These are phyloP conservation scores for Aspergillus baeticus DNA, from an alignment of 495 filamentous ascomycete genomes.

Conservation along the genomic window DNA sequence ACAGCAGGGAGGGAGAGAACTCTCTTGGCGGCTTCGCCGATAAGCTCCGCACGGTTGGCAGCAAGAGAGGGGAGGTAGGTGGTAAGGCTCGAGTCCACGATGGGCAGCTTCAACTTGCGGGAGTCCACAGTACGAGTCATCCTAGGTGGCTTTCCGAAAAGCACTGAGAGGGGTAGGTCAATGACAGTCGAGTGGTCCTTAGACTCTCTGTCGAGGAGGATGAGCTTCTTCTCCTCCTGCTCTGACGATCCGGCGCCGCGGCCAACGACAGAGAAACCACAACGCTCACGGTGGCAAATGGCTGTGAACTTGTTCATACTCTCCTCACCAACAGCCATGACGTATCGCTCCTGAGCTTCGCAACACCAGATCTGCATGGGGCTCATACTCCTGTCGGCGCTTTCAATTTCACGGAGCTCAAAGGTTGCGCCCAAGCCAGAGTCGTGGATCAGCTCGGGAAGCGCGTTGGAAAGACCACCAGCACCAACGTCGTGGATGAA, in stretches of 20 bases:
- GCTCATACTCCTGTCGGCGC: conserved; percentile 84
- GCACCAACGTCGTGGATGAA: conserved; percentile 98
- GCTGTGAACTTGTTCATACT: conserved; percentile 77
- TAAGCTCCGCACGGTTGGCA: conserved; percentile 54
- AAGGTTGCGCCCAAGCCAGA: conserved; percentile 84
- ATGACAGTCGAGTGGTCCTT: conserved; percentile 75
- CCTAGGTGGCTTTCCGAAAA: conserved; percentile 90
- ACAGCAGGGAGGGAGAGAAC: conserved; percentile 85
- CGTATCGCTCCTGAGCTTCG: conserved; percentile 94
- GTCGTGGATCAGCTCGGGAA: conserved; percentile 90
- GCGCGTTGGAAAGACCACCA: conserved; percentile 89
- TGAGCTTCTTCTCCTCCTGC: conserved; percentile 60
- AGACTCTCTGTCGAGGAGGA: conserved; percentile 81
- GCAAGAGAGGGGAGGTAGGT: conserved; percentile 60
- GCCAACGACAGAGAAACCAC: conserved; percentile 91
- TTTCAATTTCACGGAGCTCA: conserved; percentile 89
- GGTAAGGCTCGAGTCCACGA: conserved; percentile 68
- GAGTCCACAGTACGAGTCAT: conserved; percentile 78
- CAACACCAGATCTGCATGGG: conserved; percentile 97
- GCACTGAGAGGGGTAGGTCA: conserved; percentile 83
- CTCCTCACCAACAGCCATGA: conserved; percentile 76
- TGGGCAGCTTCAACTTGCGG: conserved; percentile 62
- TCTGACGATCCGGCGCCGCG: conserved; percentile 63
- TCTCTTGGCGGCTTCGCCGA: conserved; percentile 72
- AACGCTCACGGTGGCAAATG: conserved; percentile 84